phyloP scores from a whole-genome alignment of 163 green algal species.

The Prototheca cutis region DNA sequence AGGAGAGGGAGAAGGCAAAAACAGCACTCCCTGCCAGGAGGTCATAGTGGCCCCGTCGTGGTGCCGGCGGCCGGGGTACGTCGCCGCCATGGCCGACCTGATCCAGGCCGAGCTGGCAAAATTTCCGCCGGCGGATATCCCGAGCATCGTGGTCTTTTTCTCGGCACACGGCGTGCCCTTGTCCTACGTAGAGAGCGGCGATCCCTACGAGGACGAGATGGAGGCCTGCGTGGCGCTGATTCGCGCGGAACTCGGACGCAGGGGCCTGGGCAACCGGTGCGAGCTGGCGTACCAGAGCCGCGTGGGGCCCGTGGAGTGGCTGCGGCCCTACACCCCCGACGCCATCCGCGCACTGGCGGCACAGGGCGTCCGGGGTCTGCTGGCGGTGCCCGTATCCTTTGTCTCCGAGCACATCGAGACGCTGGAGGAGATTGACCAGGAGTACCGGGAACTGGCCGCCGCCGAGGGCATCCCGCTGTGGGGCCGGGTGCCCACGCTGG shows the following conservation, averaged over 20 bases:
- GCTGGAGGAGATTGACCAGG: conserved; percentile 99
- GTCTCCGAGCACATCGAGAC: conserved; percentile 99
- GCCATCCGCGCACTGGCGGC: conserved; percentile 75
- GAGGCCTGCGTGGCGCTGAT: conserved; percentile 93
- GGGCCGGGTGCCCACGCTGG: conserved; percentile 92
- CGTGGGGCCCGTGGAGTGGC: conserved; percentile 95
- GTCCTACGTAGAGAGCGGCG: conserved; percentile 80
- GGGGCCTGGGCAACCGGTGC: conserved; percentile 70
- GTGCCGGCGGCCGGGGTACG: conserved; percentile 86
- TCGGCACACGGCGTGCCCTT: conserved; percentile 92
- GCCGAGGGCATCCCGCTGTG: conserved; percentile 80
- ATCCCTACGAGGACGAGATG: conserved; percentile 99
- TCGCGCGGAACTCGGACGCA: conserved; percentile 63
- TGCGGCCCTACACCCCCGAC: conserved; percentile 96
- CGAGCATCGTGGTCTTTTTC: conserved; percentile 88
- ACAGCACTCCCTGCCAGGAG: too few relatives aligned
- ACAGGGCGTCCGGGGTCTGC: conserved; percentile 60
- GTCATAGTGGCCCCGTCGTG: conserved; percentile 86
- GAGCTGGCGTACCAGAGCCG: conserved; percentile 94
- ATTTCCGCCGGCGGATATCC: conserved; percentile 19
- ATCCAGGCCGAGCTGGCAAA: conserved; percentile 64
- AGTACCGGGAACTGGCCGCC: conserved; percentile 84
- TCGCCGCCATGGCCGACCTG: conserved; percentile 81
- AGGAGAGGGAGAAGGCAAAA: too few relatives aligned
- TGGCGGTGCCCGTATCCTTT: conserved; percentile 95